Base-by-base conservation (phyloP, 83 land plant genomes). In the Picea abies region DNA sequence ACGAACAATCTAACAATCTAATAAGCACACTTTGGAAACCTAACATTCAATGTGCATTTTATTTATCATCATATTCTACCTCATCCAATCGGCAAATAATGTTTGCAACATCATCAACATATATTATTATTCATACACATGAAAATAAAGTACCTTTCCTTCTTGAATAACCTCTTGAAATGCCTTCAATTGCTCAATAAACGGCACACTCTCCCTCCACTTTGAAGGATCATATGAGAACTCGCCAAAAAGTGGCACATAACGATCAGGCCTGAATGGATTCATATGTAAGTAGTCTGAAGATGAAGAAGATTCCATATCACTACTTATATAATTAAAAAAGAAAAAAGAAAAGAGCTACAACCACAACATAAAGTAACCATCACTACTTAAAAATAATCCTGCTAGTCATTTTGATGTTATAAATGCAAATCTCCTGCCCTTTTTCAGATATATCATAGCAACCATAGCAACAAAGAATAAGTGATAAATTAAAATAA, bases 161-260 rank as follows among this genome's bases (percentile, higher is more conserved):
- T 95, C 95, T 62, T 91, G 84, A 44, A 97, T 91, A 69, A 97
- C 90, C 47, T 93, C 91, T 68, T 94, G 90, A 80, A 97, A 89
- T 9, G 94, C 97, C 82, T 69, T 86, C 32, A 97, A 90, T 73
- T 97, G 99, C 77, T 97, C 95, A 26, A 79, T 88, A 87, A 97
- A 85, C 80, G 99, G 93, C 44, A 96, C 88, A 64, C 93, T 87
- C 41, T 90, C 88, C 76, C 99, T 88, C 92, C 93, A 90, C 81
- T 86, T 91, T 52, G 90, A 85, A 79, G 82, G 67, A 88, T 97
- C 89, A 76, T 91, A 97, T 5, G 81, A 15, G 72, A 79, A 89
- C 76, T 94, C 97, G 71, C 99, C 99, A 90, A 97, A 97, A 32
- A 97, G 86, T 26, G 98, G 81, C 49, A 97, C 97, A 90, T 97